Conservation (phyloP, 2,329 filamentous ascomycete species). For the Fusarium sp. region DNA sequence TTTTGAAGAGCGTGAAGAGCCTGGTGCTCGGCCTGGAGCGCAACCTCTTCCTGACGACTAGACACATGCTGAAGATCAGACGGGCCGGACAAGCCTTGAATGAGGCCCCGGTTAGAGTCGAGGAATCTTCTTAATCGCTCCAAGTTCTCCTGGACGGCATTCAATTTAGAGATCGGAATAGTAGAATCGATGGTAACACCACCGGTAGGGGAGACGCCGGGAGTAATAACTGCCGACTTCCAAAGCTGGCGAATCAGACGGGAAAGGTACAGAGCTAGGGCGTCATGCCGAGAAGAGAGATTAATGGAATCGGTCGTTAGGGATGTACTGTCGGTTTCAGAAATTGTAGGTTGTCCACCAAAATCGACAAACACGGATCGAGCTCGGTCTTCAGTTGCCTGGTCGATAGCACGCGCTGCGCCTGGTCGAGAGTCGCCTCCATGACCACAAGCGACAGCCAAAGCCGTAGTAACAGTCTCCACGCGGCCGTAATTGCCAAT, state of each 20-base stretch:
- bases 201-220: constrained; percentile 61
- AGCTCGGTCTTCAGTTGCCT: constrained; percentile 84
- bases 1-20: constrained; percentile 86
- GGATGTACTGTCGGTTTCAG: constrained; percentile 76
- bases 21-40: constrained; percentile 92
- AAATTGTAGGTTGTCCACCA: constrained; percentile 85
- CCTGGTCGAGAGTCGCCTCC: constrained; percentile 78
- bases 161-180: constrained; percentile 73
- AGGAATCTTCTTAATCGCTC: constrained; percentile 84
- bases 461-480: constrained; percentile 87
- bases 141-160: constrained; percentile 80
- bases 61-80: constrained; percentile 80
- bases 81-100: constrained; percentile 92
- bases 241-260: constrained; percentile 90
- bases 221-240: constrained; percentile 78
- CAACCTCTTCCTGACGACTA: constrained; percentile 89
- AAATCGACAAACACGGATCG: constrained; percentile 90
- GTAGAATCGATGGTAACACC: constrained; percentile 72
- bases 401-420: constrained; percentile 80
- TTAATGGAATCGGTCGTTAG: constrained; percentile 82
- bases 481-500: constrained; percentile 85
- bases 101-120: constrained; percentile 85
- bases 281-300: constrained; percentile 89
- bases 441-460: constrained; percentile 95
- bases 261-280: constrained; percentile 85